These are phyloP conservation scores for Fagopyrum tataricum DNA, from an alignment of 148 eudicot genomes.

Conservation along the genomic window DNA sequence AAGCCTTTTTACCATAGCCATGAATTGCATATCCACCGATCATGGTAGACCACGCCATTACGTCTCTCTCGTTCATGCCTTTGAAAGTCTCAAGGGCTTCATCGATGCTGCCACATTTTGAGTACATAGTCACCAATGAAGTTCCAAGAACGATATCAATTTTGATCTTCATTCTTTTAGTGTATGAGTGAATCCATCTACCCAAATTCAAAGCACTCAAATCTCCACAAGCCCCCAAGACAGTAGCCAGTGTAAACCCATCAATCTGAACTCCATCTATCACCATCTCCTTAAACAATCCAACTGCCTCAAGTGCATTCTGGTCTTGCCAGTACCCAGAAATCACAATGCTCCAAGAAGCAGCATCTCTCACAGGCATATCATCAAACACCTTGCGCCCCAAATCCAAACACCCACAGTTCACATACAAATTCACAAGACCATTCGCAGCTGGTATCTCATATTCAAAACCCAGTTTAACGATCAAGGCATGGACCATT, in stretches of 20 bases:
- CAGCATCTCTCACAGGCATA: slow-evolving; percentile 19
- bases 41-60: slow-evolving; percentile 14
- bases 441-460: slow-evolving; percentile 9
- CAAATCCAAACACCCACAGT: slow-evolving; percentile 10
- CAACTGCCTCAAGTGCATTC: slow-evolving; percentile 11
- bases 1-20: slow-evolving; percentile 11
- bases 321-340: slow-evolving; percentile 15
- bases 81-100: slow-evolving; percentile 12
- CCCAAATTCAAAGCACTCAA: slow-evolving; percentile 14
- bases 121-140: slow-evolving; percentile 18
- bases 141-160: slow-evolving; percentile 7
- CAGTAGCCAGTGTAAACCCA: slow-evolving; percentile 12
- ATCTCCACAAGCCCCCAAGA: slow-evolving; percentile 15
- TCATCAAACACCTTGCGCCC: slow-evolving; percentile 15
- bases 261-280: slow-evolving; percentile 11
- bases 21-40: slow-evolving; percentile 19
- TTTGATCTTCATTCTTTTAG: background rate
- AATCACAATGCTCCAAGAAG: slow-evolving; percentile 18
- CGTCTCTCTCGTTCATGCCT: slow-evolving; percentile 1
- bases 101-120: slow-evolving; percentile 17
- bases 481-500: slow-evolving; percentile 10
- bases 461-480: slow-evolving; percentile 4
- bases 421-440: slow-evolving; percentile 14
- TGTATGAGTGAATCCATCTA: slow-evolving; percentile 16
- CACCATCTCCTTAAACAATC: slow-evolving; percentile 10